A percentile compares a stretch with the other conserved stretches of the same genome.
Evolutionary conservation across 805 yeast species (phyloP).

Genomic region (Candida sakaeoensis): DNA sequence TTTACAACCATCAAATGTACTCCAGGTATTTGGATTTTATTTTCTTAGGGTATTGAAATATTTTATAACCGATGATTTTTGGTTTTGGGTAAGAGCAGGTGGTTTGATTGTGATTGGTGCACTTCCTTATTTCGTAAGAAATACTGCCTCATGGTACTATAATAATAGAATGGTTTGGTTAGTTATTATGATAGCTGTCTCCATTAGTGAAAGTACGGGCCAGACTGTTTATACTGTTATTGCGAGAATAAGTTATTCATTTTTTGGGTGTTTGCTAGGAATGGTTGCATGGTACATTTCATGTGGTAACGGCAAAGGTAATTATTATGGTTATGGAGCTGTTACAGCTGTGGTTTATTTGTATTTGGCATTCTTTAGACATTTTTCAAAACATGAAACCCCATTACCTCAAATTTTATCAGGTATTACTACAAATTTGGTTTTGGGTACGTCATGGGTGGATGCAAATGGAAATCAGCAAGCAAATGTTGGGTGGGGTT

Average conservation of each 20-base stretch:
- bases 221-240: slow-evolving; percentile 24
- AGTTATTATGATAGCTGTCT: slow-evolving; percentile 28
- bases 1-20: slow-evolving; percentile 18
- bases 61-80: slow-evolving; percentile 17
- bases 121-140: slow-evolving; percentile 22
- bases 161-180: slow-evolving; percentile 25
- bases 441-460: slow-evolving; percentile 31
- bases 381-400: slow-evolving; percentile 26
- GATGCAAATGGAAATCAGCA: slow-evolving; percentile 15
- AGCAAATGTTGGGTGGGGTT: slow-evolving; percentile 27
- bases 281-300: slow-evolving; percentile 34
- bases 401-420: slow-evolving; percentile 25
- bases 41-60: slow-evolving; percentile 16
- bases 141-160: slow-evolving; percentile 28
- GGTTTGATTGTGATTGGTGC: slow-evolving; percentile 20
- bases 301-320: slow-evolving; percentile 28
- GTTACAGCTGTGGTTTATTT: slow-evolving; percentile 25
- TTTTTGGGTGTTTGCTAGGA: slow-evolving; percentile 28
- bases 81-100: slow-evolving; percentile 30
- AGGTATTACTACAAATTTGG: slow-evolving; percentile 25
- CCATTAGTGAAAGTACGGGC: slow-evolving; percentile 28
- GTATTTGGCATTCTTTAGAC: slow-evolving; percentile 23
- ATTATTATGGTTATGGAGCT: slow-evolving; percentile 27
- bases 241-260: slow-evolving; percentile 22
- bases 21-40: slow-evolving; percentile 20